These are phyloP conservation scores for Citeromyces matritensis DNA, from an alignment of 805 yeast species.

Conservation along the genomic window DNA sequence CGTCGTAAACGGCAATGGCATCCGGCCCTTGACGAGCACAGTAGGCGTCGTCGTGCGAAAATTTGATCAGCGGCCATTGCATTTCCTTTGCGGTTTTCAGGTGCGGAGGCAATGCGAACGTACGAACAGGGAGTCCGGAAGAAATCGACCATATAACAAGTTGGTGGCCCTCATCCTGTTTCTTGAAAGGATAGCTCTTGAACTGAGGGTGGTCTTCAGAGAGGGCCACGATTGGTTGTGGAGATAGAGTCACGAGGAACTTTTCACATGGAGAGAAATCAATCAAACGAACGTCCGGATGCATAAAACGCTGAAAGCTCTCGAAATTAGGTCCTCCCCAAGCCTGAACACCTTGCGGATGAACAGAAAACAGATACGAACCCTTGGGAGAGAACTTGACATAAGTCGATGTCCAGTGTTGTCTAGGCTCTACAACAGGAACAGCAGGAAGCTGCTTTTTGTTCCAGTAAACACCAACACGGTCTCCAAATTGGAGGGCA, in stretches of 20 bases:
- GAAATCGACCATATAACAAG: constrained; percentile 85
- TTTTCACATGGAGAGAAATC: constrained; percentile 91
- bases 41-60: constrained; percentile 87
- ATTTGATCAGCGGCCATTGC: constrained; percentile 94
- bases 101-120: constrained; percentile 79
- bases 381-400: constrained; percentile 92
- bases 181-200: constrained; percentile 66
- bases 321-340: constrained; percentile 88
- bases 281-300: constrained; percentile 77
- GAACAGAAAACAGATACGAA: constrained; percentile 72
- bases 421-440: constrained; percentile 62
- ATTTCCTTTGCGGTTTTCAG: constrained; percentile 49
- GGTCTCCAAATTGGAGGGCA: constrained; percentile 62
- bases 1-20: constrained; percentile 79
- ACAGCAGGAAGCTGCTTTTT: constrained; percentile 57
- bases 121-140: constrained; percentile 72
- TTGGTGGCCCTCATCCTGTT: constrained; percentile 84
- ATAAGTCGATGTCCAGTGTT: constrained; percentile 76
- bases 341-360: constrained; percentile 86
- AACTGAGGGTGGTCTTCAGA: constrained; percentile 50
- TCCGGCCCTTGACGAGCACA: constrained; percentile 94
- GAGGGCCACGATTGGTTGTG: constrained; percentile 64
- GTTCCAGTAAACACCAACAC: constrained; percentile 81
- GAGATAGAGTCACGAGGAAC: constrained; percentile 80
- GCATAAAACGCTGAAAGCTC: constrained; percentile 64